Evolutionary conservation across 208 protist species (phyloP).

Genomic region (Wallacemonas sp.): DNA sequence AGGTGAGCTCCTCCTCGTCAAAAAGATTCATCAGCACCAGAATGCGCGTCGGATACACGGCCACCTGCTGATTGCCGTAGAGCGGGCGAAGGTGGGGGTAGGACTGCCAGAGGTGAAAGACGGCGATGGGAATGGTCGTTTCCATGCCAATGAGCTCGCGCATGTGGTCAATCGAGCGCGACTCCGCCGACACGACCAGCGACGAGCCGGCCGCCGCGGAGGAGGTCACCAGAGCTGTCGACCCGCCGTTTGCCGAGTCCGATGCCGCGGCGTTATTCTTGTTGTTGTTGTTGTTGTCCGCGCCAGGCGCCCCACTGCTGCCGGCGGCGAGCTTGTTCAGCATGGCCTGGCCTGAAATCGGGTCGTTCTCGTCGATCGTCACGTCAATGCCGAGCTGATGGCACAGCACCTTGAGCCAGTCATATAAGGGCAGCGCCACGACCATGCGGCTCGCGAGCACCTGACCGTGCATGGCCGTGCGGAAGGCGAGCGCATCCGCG

Average conservation of each 20-base stretch:
- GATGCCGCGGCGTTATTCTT: constrained; percentile 1
- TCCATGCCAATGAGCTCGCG: constrained; percentile 66
- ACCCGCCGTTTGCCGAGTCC: constrained; percentile 5
- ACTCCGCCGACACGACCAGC: constrained; percentile 46
- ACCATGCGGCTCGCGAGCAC: constrained; percentile 70
- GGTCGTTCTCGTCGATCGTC: constrained; percentile 66
- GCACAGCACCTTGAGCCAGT: constrained; percentile 79
- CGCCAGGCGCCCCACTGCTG: constrained; percentile 24
- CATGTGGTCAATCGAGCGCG: constrained; percentile 65
- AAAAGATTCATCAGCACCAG: constrained; percentile 88
- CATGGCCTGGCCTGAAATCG: constrained; percentile 63
- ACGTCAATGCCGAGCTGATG: constrained; percentile 73
- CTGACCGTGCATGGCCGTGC: constrained; percentile 69
- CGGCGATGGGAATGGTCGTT: constrained; percentile 51
- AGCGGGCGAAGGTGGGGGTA: constrained; percentile 75
- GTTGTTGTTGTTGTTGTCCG: not conserved
- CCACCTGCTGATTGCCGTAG: constrained; percentile 68
- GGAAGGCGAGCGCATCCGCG: constrained; percentile 61
- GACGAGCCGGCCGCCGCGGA: constrained; percentile 16
- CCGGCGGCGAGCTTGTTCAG: constrained; percentile 34
- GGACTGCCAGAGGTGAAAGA: constrained; percentile 54
- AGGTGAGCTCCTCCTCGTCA: constrained; percentile 82
- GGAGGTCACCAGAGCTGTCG: not conserved
- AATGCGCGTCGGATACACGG: constrained; percentile 77
- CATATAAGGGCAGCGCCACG: constrained; percentile 62